Evolutionary conservation across 106 monocot species (phyloP).

Genomic region (Dendrobium huoshanense): DNA sequence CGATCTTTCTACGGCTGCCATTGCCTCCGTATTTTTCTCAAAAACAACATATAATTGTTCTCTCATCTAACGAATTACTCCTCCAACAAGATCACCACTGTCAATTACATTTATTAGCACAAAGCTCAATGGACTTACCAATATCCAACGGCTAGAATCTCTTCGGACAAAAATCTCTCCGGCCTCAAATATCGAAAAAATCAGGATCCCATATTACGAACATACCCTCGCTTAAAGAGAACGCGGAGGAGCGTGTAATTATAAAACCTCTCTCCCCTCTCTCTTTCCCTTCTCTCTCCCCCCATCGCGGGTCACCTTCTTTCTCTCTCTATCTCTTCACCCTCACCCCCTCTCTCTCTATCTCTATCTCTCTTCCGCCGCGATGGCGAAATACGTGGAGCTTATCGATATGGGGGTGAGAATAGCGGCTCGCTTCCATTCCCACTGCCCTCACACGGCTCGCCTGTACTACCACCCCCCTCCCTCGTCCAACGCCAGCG

Average conservation of each 20-base stretch:
- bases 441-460: slow-evolving; percentile 94
- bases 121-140: too few species aligned
- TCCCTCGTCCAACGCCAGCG: slow-evolving; percentile 2
- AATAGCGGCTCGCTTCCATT: slow-evolving; percentile 79
- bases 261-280: neutral
- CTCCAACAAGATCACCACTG: too few species aligned
- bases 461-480: slow-evolving; percentile 87
- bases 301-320: neutral
- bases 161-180: neutral
- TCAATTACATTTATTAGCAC: too few species aligned
- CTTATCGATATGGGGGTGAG: slow-evolving; percentile 66
- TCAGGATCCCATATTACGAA: neutral
- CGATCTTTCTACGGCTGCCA: too few species aligned
- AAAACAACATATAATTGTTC: too few species aligned
- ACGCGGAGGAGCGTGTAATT: neutral
- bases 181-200: neutral
- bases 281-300: neutral
- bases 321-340: neutral
- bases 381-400: slow-evolving; percentile 73
- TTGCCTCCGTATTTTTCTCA: too few species aligned
- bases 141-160: neutral
- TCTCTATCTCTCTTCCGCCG: neutral
- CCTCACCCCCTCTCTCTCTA: neutral
- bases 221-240: neutral
- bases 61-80: too few species aligned